phyloP scores from a whole-genome alignment of 352 stramenopile species.

The Globisporangium spinosum region DNA sequence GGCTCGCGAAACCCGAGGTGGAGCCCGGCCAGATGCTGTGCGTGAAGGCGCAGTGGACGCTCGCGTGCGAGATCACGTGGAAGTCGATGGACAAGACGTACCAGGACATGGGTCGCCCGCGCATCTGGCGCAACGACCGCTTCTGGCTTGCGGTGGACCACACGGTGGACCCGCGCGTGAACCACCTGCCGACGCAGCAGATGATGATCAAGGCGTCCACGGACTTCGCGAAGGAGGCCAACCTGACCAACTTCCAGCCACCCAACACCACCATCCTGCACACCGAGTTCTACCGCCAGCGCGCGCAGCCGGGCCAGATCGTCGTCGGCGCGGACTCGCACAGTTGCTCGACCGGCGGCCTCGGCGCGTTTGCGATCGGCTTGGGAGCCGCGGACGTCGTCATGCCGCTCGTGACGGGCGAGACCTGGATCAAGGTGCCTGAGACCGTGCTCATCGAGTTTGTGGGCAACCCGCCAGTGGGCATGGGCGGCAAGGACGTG shows the following conservation, averaged over 20 bases:
- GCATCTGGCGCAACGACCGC: constrained; percentile 82
- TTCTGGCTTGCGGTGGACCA: constrained; percentile 88
- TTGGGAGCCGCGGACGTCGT: constrained; percentile 76
- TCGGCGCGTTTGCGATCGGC: constrained; percentile 78
- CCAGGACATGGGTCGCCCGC: constrained; percentile 79
- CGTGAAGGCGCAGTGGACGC: constrained; percentile 81
- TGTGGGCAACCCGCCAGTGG: constrained; percentile 53
- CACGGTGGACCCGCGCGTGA: constrained; percentile 81
- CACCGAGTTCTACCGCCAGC: constrained; percentile 86
- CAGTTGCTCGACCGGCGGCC: constrained; percentile 69
- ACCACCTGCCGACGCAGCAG: constrained; percentile 76
- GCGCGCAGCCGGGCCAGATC: constrained; percentile 79
- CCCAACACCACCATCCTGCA: constrained; percentile 86
- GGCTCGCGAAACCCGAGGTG: constrained; percentile 60
- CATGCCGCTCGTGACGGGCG: constrained; percentile 80
- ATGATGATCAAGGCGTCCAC: constrained; percentile 87
- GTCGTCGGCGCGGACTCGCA: constrained; percentile 81
- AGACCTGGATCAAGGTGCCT: constrained; percentile 87
- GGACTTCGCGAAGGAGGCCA: constrained; percentile 77
- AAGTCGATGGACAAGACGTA: constrained; percentile 90
- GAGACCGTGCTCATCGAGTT: constrained; percentile 87
- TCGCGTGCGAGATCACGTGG: constrained; percentile 86
- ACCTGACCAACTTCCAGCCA: constrained; percentile 80
- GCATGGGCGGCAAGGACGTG: constrained; percentile 84
- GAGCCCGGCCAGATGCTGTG: constrained; percentile 75